A percentile compares a stretch with the other conserved stretches of the same genome.
These are phyloP conservation scores for Leptographium wingfieldii DNA, from an alignment of 2,329 filamentous ascomycete genomes.

Conservation along the genomic window DNA sequence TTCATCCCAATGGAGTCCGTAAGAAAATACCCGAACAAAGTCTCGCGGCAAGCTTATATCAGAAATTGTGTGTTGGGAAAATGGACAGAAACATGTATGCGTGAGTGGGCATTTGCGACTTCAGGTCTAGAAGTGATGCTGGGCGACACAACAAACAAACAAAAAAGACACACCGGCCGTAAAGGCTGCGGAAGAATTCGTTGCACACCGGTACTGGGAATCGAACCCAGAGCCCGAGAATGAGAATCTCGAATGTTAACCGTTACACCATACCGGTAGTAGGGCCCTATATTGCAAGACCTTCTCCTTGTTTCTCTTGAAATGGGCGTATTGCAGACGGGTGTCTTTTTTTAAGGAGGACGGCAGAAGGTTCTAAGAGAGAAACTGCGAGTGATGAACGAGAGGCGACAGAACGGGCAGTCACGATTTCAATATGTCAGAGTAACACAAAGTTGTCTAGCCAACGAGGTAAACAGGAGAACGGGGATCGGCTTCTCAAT, in stretches of 20 bases:
- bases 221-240: conserved; percentile 15
- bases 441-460: not conserved
- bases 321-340: not conserved
- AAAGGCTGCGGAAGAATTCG: too few relatives aligned
- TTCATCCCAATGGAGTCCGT: too few relatives aligned
- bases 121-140: not conserved
- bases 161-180: not conserved
- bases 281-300: not conserved
- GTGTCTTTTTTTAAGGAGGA: not conserved
- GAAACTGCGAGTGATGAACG: not conserved
- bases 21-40: not conserved
- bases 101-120: not conserved
- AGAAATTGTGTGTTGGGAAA: too few relatives aligned
- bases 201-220: conserved; percentile 14
- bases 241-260: conserved; percentile 16
- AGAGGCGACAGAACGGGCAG: not conserved
- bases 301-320: not conserved
- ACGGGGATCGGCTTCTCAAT: too few relatives aligned
- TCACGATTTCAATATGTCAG: not conserved
- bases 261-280: conserved; percentile 15
- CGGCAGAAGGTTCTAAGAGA: too few relatives aligned
- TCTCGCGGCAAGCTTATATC: not conserved
- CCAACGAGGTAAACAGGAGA: not conserved
- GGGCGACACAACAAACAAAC: not conserved
- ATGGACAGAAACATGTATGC: not conserved